Base-by-base conservation (phyloP, 345 rosid species). In the Pugionium cornutum region DNA sequence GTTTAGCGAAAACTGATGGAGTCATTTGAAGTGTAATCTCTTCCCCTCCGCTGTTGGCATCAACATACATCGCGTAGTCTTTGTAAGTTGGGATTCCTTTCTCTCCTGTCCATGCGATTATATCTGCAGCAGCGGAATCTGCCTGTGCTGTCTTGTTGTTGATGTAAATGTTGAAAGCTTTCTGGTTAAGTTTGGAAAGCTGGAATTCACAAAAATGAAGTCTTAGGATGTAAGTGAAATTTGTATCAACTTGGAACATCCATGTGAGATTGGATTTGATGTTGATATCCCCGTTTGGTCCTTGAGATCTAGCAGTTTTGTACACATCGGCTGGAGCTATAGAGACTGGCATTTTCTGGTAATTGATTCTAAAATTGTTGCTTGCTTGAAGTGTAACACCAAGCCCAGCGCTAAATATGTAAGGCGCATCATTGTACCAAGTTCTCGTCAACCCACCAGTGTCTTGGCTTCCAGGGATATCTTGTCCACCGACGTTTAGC, bases 351-450 rank as follows among this genome's bases (percentile, higher is more conserved):
- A 83, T 34, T 28, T 66, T 70, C 47, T 58, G 57, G 65, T 80
- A 88, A 1, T 78, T 39, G 3, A 94, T 69, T 6, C 36, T 50
- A 30, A 73, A 42, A 4, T 73, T 66, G 1, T 68, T 52, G 0
- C 53, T 40, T 7, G 77, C 75, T 64, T 53, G 11, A 25, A 41
- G 11, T 6, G 70, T 51, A 9, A 83, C 73, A 34, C 99, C 99
- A 0, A 48, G 35, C 33, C 68, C 77, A 4, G 81, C 86, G 27
- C 89, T 83, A 47, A 25, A 78, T 4, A 94, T 28, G 45, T 84
- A 91, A 51, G 87, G 83, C 4, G 68, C 53, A 29, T 86, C 95
- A n/a, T 83, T 66, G 48, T 88, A 89, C 99, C 99, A 90, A 27
- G 85, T 80, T 72, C 96, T 76, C 1, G 58, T 49, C 27, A 87